Evolutionary conservation across 176 grass and related monocot genomes (phyloP).

Genomic region (Neostapfia colusana): DNA sequence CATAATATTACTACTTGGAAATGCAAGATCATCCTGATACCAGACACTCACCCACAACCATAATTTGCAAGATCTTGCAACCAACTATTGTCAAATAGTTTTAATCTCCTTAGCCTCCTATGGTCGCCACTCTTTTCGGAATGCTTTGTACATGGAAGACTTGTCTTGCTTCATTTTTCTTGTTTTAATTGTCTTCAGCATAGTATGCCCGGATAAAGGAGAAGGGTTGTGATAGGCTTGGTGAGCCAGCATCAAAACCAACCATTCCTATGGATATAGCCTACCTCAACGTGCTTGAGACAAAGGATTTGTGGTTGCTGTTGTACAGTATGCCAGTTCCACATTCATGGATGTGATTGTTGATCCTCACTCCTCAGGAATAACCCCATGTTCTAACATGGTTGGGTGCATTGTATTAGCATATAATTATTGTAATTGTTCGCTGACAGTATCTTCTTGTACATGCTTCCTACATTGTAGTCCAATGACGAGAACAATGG

Average conservation of each 20-base stretch:
- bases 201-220: too few relatives aligned
- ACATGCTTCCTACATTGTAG: constrained; percentile 32
- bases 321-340: background rate
- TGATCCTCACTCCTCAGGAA: constrained; percentile 28
- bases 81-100: background rate
- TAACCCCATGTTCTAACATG: background rate
- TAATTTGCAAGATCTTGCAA: background rate
- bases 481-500: constrained; percentile 43
- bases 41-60: background rate
- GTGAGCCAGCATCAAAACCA: too few relatives aligned
- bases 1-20: background rate
- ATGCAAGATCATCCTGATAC: constrained; percentile 9
- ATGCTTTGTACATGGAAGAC: background rate
- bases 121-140: background rate
- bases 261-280: too few relatives aligned
- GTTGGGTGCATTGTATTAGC: constrained; percentile 18
- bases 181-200: constrained; percentile 7
- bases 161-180: background rate
- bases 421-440: constrained; percentile 25
- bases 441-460: constrained; percentile 15
- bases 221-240: too few relatives aligned
- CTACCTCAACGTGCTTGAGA: too few relatives aligned
- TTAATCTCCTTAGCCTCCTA: background rate
- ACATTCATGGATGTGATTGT: constrained; percentile 2
- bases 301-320: too few relatives aligned